These are phyloP conservation scores for Mytilinidion resinicola DNA, from an alignment of 495 filamentous ascomycete genomes.

Conservation along the genomic window DNA sequence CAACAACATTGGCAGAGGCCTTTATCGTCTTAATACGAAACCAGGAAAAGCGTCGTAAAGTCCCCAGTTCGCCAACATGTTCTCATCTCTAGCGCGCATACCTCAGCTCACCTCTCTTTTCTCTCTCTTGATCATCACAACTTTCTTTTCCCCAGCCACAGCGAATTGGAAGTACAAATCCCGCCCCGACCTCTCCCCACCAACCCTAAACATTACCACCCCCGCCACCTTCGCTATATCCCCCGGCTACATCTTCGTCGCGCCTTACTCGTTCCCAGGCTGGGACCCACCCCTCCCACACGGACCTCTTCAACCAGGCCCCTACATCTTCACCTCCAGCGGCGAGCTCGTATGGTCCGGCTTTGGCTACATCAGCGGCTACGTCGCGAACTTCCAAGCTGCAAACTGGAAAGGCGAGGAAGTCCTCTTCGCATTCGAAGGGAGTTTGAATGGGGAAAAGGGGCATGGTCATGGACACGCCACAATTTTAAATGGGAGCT, in stretches of 20 bases:
- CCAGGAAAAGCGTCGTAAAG: no score
- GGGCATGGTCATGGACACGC: constrained; percentile 49
- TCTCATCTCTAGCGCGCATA: no score
- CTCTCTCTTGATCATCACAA: background rate
- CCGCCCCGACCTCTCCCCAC: constrained; percentile 50
- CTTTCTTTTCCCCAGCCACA: constrained; percentile 17
- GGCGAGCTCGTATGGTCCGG: constrained; percentile 53
- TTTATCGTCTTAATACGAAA: no score
- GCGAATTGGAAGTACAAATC: constrained; percentile 55
- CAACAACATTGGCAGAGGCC: no score
- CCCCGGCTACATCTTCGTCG: constrained; percentile 49
- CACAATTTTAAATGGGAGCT: constrained; percentile 47
- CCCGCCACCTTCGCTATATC: constrained; percentile 44
- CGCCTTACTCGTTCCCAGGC: constrained; percentile 47
- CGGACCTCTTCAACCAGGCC: constrained; percentile 49
- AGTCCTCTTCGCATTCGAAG: constrained; percentile 49
- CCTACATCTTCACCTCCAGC: constrained; percentile 50
- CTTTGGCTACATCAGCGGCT: constrained; percentile 50
- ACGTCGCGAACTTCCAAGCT: constrained; percentile 45
- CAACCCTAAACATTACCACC: constrained; percentile 52
- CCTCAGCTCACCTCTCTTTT: background rate
- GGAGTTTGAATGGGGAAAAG: constrained; percentile 49
- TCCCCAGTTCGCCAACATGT: no score
- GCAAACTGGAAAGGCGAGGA: constrained; percentile 48
- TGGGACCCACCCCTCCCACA: constrained; percentile 40